phyloP scores from a whole-genome alignment of 495 filamentous ascomycete genomes.

The Penicillium desertorum region DNA sequence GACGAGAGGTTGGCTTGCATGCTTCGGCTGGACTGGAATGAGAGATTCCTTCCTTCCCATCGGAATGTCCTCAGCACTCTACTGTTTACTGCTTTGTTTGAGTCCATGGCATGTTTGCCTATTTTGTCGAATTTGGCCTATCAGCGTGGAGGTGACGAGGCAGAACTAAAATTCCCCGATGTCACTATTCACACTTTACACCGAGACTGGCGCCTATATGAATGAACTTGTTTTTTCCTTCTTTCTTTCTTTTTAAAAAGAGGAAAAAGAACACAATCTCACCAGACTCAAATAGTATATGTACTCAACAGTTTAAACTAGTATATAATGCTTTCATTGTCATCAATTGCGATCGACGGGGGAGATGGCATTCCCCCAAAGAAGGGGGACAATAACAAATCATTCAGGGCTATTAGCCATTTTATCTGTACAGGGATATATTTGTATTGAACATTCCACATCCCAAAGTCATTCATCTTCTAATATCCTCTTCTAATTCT shows the following conservation, averaged over 20 bases:
- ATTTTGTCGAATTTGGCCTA: not conserved
- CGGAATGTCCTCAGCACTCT: slow-evolving; percentile 1
- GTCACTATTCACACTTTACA: slow-evolving; percentile 1
- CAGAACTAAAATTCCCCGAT: not conserved
- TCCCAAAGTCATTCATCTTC: not conserved
- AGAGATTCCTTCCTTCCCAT: slow-evolving; percentile 5
- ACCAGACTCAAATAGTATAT: not conserved
- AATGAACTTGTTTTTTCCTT: not conserved
- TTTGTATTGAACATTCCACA: slow-evolving; percentile 1
- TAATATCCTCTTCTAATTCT: not conserved
- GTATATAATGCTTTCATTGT: not conserved
- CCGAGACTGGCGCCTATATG: not conserved
- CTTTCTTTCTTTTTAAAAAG: not conserved
- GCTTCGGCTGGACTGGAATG: slow-evolving; percentile 7
- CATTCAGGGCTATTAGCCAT: not conserved
- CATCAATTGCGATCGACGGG: slow-evolving; percentile 5
- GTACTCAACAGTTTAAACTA: not conserved
- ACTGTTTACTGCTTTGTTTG: not conserved
- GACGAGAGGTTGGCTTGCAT: slow-evolving; percentile 5
- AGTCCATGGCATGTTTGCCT: not conserved
- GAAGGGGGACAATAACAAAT: slow-evolving; percentile 22
- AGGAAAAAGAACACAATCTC: not conserved
- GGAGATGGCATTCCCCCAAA: slow-evolving; percentile 8
- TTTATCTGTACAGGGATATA: not conserved
- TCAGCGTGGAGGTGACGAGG: not conserved